phyloP scores from a whole-genome alignment of 352 stramenopile genomes.

The Phytopythium aichiense region DNA sequence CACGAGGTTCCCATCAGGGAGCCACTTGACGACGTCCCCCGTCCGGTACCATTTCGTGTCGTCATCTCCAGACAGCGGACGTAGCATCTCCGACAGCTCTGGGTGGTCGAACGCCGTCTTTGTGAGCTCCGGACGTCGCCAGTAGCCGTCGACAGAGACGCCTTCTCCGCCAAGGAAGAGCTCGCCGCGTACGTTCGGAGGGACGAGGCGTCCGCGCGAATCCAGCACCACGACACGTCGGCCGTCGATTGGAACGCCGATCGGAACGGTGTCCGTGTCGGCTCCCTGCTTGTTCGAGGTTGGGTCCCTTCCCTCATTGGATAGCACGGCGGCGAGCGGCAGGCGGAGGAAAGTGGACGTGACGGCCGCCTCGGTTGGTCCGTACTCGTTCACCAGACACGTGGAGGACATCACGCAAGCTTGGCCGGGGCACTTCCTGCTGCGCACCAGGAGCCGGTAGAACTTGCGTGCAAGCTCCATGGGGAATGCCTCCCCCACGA shows the following conservation, averaged over 20 bases:
- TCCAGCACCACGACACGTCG: constrained; percentile 52
- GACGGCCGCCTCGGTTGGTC: constrained; percentile 46
- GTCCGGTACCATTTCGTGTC: constrained; percentile 50
- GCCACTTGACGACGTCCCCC: constrained; percentile 65
- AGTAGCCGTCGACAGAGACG: constrained; percentile 60
- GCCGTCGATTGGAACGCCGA: constrained; percentile 48
- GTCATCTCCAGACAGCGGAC: neutral
- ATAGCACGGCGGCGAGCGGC: neutral
- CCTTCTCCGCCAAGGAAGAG: constrained; percentile 67
- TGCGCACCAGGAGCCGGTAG: constrained; percentile 20
- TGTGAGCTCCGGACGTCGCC: constrained; percentile 26
- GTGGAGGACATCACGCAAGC: constrained; percentile 5
- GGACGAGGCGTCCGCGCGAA: constrained; percentile 32
- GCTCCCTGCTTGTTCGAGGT: neutral
- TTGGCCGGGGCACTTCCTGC: no score
- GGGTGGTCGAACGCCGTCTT: constrained; percentile 17
- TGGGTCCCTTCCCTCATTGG: neutral
- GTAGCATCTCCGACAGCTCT: constrained; percentile 5
- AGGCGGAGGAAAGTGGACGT: constrained; percentile 40
- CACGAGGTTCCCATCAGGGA: constrained; percentile 41
- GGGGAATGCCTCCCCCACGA: constrained; percentile 41
- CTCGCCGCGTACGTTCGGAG: constrained; percentile 47
- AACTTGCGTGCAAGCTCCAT: constrained; percentile 43
- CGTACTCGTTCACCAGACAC: constrained; percentile 51
- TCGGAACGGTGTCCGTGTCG: constrained; percentile 34